Evolutionary conservation across 2,329 filamentous ascomycete species (phyloP).

Genomic region (Bipolaris cookei): DNA sequence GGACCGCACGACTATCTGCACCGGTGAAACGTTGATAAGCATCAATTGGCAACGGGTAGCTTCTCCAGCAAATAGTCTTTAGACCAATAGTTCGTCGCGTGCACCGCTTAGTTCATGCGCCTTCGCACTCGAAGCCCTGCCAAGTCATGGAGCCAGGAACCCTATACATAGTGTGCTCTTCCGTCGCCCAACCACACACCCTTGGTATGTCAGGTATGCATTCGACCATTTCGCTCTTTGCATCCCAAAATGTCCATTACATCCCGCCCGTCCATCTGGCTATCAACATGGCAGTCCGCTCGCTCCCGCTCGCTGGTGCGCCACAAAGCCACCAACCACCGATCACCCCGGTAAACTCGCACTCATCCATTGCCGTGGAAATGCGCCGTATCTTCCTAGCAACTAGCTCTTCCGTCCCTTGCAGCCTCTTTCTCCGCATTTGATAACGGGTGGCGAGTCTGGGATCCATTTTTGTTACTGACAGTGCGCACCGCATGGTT

Average conservation of each 20-base stretch:
- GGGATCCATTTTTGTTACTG: not conserved
- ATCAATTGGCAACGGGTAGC: not conserved
- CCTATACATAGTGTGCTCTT: not conserved
- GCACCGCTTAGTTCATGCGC: not conserved
- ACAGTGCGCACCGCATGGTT: not conserved
- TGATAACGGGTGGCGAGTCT: constrained; percentile 1
- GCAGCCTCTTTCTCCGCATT: constrained; percentile 4
- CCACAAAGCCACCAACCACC: not conserved
- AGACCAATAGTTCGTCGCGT: not conserved
- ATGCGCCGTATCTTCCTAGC: not conserved
- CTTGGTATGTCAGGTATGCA: too few species aligned
- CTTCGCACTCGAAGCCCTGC: not conserved
- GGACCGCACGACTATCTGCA: not conserved
- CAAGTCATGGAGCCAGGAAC: not conserved
- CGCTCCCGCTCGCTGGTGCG: not conserved
- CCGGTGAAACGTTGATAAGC: not conserved
- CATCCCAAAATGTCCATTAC: constrained; percentile 16
- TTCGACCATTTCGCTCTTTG: constrained; percentile 9
- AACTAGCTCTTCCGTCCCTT: constrained; percentile 1
- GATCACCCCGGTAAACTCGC: not conserved
- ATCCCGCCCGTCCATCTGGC: constrained; percentile 9
- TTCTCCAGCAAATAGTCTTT: not conserved
- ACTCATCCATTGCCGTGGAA: not conserved
- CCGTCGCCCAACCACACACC: not conserved
- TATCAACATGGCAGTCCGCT: not conserved